These are phyloP conservation scores for Naumovozyma baii DNA, from an alignment of 805 yeast species.

Conservation along the genomic window DNA sequence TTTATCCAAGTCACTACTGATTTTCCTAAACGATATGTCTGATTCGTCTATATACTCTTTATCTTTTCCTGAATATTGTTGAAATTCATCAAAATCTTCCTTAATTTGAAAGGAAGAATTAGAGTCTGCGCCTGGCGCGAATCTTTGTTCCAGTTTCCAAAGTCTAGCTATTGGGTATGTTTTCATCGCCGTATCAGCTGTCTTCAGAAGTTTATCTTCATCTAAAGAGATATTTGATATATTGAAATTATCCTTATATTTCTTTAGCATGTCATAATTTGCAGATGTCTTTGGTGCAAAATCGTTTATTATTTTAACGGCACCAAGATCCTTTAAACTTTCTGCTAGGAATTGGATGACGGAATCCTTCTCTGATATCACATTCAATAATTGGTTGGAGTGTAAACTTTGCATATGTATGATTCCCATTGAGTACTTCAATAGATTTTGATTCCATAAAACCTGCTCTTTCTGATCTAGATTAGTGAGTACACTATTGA, in stretches of 20 bases:
- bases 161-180: neutral
- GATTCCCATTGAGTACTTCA: neutral
- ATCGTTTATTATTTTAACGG: conserved; percentile 14
- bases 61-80: neutral
- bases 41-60: neutral
- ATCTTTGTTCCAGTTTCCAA: neutral
- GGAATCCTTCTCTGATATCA: neutral
- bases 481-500: too few species aligned
- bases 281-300: conserved; percentile 30
- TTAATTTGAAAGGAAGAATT: neutral
- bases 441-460: neutral
- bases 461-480: neutral
- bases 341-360: neutral
- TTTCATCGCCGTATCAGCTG: neutral
- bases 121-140: neutral
- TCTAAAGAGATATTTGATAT: conserved; percentile 3
- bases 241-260: conserved; percentile 8
- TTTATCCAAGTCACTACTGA: too few species aligned
- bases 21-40: neutral
- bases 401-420: neutral
- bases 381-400: neutral
- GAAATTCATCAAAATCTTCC: too few species aligned
- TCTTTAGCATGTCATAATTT: conserved; percentile 16
- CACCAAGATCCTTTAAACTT: conserved; percentile 13
- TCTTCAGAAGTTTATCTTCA: neutral